These are phyloP conservation scores for Alternaria sp. DNA, from an alignment of 2,329 filamentous ascomycete species.

Conservation along the genomic window DNA sequence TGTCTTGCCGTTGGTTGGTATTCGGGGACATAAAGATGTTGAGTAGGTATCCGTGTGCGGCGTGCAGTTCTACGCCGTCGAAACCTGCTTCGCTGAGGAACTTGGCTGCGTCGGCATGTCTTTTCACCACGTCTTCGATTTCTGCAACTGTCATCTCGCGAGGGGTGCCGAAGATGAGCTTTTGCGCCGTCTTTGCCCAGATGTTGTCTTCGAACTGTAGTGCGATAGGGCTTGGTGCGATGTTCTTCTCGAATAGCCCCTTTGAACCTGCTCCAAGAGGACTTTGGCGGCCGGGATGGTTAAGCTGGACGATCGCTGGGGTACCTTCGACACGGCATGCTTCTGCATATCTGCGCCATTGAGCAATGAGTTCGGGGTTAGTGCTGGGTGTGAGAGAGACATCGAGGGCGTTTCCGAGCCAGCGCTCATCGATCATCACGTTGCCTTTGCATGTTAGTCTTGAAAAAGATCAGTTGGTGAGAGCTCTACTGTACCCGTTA, in stretches of 20 bases:
- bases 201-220: conserved; percentile 34
- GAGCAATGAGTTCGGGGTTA: conserved; percentile 56
- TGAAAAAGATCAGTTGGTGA: too few species aligned
- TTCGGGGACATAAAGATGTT: background rate
- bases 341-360: conserved; percentile 3
- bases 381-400: conserved; percentile 57
- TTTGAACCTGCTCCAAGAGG: conserved; percentile 51
- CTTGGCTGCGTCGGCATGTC: conserved; percentile 64
- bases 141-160: conserved; percentile 59
- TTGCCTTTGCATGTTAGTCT: conserved; percentile 6
- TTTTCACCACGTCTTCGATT: conserved; percentile 61
- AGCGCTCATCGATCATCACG: background rate
- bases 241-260: conserved; percentile 39
- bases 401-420: background rate
- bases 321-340: conserved; percentile 64
- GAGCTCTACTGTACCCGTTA: conserved; percentile 49
- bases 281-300: conserved; percentile 66
- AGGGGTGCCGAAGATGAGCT: conserved; percentile 51
- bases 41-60: conserved; percentile 58
- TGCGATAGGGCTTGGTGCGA: conserved; percentile 53
- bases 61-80: conserved; percentile 61
- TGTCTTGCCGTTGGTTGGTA: conserved; percentile 54
- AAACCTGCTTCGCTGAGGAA: conserved; percentile 59
- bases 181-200: conserved; percentile 54
- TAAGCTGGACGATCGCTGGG: conserved; percentile 64